Percentiles rank a stretch among this genome's conserved stretches.
Conservation (phyloP, 2,329 filamentous ascomycete genomes). For the Beauveria asiatica region DNA sequence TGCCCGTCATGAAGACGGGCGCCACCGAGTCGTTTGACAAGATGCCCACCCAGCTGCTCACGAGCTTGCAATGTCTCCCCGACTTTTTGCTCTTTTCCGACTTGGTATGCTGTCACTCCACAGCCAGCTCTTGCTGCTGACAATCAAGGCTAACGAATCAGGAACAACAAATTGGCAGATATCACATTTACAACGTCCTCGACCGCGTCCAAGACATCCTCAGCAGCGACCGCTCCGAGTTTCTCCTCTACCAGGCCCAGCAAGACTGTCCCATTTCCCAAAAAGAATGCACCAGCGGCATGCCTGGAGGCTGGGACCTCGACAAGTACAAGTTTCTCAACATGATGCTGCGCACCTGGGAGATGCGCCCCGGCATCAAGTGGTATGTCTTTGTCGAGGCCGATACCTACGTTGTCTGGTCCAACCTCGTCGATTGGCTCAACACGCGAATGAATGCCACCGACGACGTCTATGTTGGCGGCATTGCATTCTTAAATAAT, state of each 20-base stretch:
- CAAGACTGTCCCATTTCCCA: slow-evolving; percentile 38
- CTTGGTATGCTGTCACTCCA: slow-evolving; percentile 22
- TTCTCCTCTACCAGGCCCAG: slow-evolving; percentile 37
- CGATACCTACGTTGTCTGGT: slow-evolving; percentile 50
- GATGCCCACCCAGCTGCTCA: slow-evolving; percentile 47
- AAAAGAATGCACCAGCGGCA: slow-evolving; percentile 30
- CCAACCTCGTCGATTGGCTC: slow-evolving; percentile 43
- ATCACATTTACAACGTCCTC: slow-evolving; percentile 33
- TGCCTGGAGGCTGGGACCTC: slow-evolving; percentile 39
- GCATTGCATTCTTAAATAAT: slow-evolving; percentile 36
- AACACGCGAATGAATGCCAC: slow-evolving; percentile 32
- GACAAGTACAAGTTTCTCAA: slow-evolving; percentile 56
- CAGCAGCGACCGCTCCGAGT: slow-evolving; percentile 32
- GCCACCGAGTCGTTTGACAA: slow-evolving; percentile 46
- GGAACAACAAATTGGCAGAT: slow-evolving; percentile 42
- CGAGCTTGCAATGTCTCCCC: slow-evolving; percentile 43
- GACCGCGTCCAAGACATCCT: slow-evolving; percentile 30
- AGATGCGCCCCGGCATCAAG: slow-evolving; percentile 41
- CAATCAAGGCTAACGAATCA: slow-evolving; percentile 14
- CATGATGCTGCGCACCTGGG: slow-evolving; percentile 48
- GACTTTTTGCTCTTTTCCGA: slow-evolving; percentile 52
- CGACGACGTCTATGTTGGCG: slow-evolving; percentile 42
- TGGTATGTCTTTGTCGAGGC: slow-evolving; percentile 55
- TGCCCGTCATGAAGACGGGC: slow-evolving; percentile 51
- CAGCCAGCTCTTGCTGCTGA: too few relatives aligned